These are phyloP conservation scores for Ogataea degrootiae DNA, from an alignment of 805 yeast species.

Conservation along the genomic window DNA sequence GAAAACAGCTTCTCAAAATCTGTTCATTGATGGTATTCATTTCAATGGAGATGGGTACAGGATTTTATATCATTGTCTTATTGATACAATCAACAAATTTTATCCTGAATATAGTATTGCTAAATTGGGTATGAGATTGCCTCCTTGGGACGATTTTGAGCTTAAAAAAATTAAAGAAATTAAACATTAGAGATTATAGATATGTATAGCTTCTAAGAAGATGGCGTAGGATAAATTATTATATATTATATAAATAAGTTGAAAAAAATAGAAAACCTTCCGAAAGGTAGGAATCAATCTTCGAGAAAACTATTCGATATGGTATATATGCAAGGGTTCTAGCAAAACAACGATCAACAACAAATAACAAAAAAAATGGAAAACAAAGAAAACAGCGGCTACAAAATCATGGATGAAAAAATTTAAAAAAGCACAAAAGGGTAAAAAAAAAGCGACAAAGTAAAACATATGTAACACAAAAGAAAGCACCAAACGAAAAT, in stretches of 20 bases:
- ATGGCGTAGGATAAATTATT: background rate
- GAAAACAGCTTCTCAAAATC: constrained; percentile 13
- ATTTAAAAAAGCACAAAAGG: background rate
- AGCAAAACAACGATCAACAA: too few species aligned
- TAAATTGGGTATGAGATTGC: constrained; percentile 16
- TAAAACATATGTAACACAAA: too few species aligned
- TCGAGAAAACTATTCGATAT: too few species aligned
- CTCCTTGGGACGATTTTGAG: constrained; percentile 18
- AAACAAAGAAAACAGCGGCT: too few species aligned
- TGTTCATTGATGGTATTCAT: constrained; percentile 43
- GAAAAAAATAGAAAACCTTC: too few species aligned
- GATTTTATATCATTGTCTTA: constrained; percentile 32
- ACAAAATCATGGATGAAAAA: background rate
- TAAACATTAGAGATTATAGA: constrained; percentile 1
- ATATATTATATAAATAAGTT: too few species aligned
- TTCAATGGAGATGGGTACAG: constrained; percentile 35
- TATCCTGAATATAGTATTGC: constrained; percentile 32
- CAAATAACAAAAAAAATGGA: too few species aligned
- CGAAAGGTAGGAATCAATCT: too few species aligned
- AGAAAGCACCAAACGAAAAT: too few species aligned
- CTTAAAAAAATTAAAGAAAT: constrained; percentile 7
- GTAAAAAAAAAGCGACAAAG: too few species aligned
- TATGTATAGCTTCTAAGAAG: background rate
- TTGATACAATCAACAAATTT: constrained; percentile 22
- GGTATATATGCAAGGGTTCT: too few species aligned